phyloP scores from a whole-genome alignment of 192 early-diverging fungal genomes.

The Globomyces pollinis-pini region DNA sequence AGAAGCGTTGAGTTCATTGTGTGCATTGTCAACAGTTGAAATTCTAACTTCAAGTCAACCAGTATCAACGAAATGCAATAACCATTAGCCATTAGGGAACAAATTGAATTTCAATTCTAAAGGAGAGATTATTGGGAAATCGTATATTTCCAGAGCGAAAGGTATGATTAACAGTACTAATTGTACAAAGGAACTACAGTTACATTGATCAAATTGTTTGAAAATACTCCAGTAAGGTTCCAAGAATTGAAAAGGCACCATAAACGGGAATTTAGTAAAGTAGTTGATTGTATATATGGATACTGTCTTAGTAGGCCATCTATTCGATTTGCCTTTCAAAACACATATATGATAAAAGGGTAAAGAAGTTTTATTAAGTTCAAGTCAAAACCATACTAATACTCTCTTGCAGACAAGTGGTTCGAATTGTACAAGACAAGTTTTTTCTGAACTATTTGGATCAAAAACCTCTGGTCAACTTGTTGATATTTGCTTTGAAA shows the following conservation, averaged over 20 bases:
- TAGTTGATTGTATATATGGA: conserved; percentile 69
- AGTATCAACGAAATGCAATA: too few species aligned
- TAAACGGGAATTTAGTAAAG: conserved; percentile 69
- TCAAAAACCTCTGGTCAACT: neutral
- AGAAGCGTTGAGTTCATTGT: conserved; percentile 87
- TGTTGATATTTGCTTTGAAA: neutral
- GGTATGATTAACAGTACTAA: conserved; percentile 10
- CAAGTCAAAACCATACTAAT: neutral
- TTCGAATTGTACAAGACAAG: neutral
- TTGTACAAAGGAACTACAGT: conserved; percentile 67
- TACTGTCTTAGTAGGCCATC: conserved; percentile 69
- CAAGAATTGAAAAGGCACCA: conserved; percentile 80
- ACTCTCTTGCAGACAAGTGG: neutral
- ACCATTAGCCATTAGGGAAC: conserved; percentile 45
- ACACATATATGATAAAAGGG: neutral
- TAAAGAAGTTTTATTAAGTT: conserved; percentile 1
- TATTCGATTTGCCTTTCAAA: conserved; percentile 47
- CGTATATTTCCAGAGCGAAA: conserved; percentile 31
- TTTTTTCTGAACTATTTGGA: conserved; percentile 4
- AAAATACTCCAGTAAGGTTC: conserved; percentile 74
- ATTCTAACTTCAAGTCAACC: conserved; percentile 49
- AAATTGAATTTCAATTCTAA: conserved; percentile 59
- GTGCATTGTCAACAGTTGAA: conserved; percentile 59
- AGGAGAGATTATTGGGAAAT: conserved; percentile 58
- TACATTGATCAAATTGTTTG: conserved; percentile 66